These are phyloP conservation scores for Fusarium keratoplasticum DNA, from an alignment of 2,329 filamentous ascomycete genomes.

Conservation along the genomic window DNA sequence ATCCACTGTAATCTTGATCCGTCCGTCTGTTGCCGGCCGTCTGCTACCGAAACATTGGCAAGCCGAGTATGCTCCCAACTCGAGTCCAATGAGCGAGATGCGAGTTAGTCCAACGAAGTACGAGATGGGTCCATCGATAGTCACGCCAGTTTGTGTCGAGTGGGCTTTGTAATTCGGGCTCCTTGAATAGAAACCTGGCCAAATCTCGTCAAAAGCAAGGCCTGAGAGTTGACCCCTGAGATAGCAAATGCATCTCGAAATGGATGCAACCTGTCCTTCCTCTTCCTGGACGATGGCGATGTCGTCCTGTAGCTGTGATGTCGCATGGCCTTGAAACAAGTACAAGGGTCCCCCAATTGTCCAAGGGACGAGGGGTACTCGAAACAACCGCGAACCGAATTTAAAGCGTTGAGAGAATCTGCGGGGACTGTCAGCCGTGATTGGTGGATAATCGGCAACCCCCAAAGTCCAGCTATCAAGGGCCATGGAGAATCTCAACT, in stretches of 20 bases:
- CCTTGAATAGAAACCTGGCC: neutral
- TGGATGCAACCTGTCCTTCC: conserved; percentile 15
- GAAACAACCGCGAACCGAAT: conserved; percentile 38
- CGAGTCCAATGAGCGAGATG: neutral
- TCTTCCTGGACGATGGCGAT: conserved; percentile 13
- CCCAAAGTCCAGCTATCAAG: conserved; percentile 38
- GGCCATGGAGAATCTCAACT: conserved; percentile 41
- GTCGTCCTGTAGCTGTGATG: conserved; percentile 14
- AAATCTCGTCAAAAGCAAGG: conserved; percentile 3
- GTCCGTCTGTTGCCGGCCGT: conserved; percentile 15
- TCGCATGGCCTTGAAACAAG: conserved; percentile 45
- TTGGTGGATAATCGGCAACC: conserved; percentile 37
- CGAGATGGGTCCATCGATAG: conserved; percentile 6
- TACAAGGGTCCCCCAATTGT: conserved; percentile 17
- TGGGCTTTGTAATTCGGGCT: neutral
- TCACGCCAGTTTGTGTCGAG: conserved; percentile 1
- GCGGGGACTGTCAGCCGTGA: conserved; percentile 23
- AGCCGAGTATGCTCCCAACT: conserved; percentile 11
- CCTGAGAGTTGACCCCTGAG: conserved; percentile 10
- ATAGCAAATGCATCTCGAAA: neutral
- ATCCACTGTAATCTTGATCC: conserved; percentile 24
- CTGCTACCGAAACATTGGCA: conserved; percentile 16
- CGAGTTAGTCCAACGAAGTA: neutral
- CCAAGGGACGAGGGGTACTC: conserved; percentile 19
- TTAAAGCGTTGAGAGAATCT: conserved; percentile 29